Percentiles rank a stretch among this genome's conserved stretches.
Evolutionary conservation across 2,329 filamentous ascomycete species (phyloP).

Genomic region (Monilinia fructicola): DNA sequence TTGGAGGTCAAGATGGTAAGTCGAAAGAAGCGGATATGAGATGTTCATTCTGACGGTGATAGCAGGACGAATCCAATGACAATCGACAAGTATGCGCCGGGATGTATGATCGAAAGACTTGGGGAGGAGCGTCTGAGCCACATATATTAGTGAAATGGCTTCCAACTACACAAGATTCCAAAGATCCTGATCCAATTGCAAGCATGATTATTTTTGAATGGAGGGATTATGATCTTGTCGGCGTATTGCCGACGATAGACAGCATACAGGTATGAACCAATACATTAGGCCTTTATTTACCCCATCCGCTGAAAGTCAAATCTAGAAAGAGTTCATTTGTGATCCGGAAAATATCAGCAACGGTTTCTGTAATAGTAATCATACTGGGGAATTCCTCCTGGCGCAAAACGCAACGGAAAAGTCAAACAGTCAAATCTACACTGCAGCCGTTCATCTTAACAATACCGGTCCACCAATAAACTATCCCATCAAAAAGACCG

Average conservation of each 20-base stretch:
- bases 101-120: constrained; percentile 89
- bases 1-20: constrained; percentile 60
- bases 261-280: constrained; percentile 51
- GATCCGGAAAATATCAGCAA: constrained; percentile 66
- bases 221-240: constrained; percentile 78
- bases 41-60: constrained; percentile 26
- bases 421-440: constrained; percentile 71
- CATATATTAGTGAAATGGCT: constrained; percentile 85
- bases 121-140: constrained; percentile 85
- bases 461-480: constrained; percentile 67
- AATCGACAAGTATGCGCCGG: constrained; percentile 81
- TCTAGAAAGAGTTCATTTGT: constrained; percentile 70
- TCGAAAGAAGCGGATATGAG: constrained; percentile 12
- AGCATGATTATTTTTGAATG: constrained; percentile 94
- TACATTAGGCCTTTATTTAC: background rate
- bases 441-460: constrained; percentile 79
- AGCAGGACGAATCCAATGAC: constrained; percentile 70
- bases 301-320: constrained; percentile 39
- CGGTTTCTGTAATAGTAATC: constrained; percentile 71
- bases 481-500: constrained; percentile 84
- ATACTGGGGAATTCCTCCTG: constrained; percentile 83
- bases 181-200: constrained; percentile 69
- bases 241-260: constrained; percentile 59
- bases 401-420: constrained; percentile 70
- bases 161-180: constrained; percentile 55